phyloP scores from a whole-genome alignment of 495 filamentous ascomycete genomes.

The Hyphodiscus hymeniophilus region DNA sequence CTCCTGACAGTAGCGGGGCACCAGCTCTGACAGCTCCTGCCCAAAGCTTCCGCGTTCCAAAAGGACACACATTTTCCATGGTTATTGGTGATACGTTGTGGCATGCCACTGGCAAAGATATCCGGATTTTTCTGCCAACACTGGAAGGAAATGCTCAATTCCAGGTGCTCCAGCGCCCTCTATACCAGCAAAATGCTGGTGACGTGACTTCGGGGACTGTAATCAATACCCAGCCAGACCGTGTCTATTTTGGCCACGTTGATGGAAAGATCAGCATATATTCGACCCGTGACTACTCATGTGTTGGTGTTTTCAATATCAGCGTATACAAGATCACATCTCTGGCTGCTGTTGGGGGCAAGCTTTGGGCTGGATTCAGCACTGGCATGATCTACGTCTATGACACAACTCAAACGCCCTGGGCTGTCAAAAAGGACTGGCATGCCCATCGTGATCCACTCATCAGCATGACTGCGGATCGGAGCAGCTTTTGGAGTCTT shows the following conservation, averaged over 20 bases:
- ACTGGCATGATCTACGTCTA: conserved; percentile 95
- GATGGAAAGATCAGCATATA: conserved; percentile 95
- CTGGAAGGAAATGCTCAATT: conserved; percentile 56
- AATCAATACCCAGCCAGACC: conserved; percentile 64
- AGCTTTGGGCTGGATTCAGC: conserved; percentile 91
- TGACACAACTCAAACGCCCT: conserved; percentile 72
- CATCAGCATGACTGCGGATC: conserved; percentile 65
- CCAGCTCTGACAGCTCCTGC: conserved; percentile 65
- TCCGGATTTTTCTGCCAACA: conserved; percentile 73
- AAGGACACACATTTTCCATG: conserved; percentile 81
- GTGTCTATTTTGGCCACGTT: conserved; percentile 82
- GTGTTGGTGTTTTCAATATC: conserved; percentile 68
- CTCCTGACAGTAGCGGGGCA: conserved; percentile 63
- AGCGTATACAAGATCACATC: conserved; percentile 95
- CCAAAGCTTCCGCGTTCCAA: conserved; percentile 59
- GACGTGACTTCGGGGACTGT: conserved; percentile 84
- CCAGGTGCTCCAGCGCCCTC: conserved; percentile 59
- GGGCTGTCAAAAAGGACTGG: conserved; percentile 92
- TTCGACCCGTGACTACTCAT: conserved; percentile 63
- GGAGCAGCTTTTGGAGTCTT: conserved; percentile 76
- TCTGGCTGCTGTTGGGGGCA: conserved; percentile 69
- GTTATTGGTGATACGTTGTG: conserved; percentile 73
- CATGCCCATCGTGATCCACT: conserved; percentile 79
- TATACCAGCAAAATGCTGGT: conserved; percentile 58
- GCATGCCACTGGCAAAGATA: conserved; percentile 82